Base-by-base conservation (phyloP, 495 filamentous ascomycete species). In the Patellaria atrata region DNA sequence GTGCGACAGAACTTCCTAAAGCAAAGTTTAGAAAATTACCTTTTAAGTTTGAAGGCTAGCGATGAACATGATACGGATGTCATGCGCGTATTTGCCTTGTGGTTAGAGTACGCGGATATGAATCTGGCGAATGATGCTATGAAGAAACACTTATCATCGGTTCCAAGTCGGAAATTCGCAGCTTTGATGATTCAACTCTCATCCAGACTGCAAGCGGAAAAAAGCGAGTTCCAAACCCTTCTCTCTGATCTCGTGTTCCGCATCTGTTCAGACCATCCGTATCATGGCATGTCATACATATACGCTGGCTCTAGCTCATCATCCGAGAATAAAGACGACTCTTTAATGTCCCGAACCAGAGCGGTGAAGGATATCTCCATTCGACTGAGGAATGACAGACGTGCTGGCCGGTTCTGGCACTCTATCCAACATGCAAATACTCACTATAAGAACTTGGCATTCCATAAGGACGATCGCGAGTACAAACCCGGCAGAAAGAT, bases 211-310 rank as follows among this genome's bases (percentile, higher is more conserved):
- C 72, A 91, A 31, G 72, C 86, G 44, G 65, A 70, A 16, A 35
- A 54, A 3, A 63, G 68, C 24, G 55, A 58, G 1, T 99, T 99
- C 50, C 91, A 99, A 46, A 53, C 54, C 12, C 60, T 85, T 3
- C 67, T 99, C 11, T 71, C 63, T 13, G 55, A 64, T 1, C 57
- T 96, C 22, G 73, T 94, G 10, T 67, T 75, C 40, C 67, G 75
- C 8, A 89, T 96, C 35, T 94, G 85, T 50, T 62, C 64, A 7
- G 84, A 99, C 17, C 89, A 99, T 54, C 89, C 89, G 1, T 91
- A 84, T 55, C 89, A 99, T 48, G 82, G 81, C 25, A 86, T 94
- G 75, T 87, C 94, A 51, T 85, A 94, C 34, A 83, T 99, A 14
- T 91, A 83, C 59, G 76, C 84, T 77, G 22, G 73, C 69, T 12